phyloP scores from a whole-genome alignment of 2,329 filamentous ascomycete genomes.

The Parafenestella ontariensis region DNA sequence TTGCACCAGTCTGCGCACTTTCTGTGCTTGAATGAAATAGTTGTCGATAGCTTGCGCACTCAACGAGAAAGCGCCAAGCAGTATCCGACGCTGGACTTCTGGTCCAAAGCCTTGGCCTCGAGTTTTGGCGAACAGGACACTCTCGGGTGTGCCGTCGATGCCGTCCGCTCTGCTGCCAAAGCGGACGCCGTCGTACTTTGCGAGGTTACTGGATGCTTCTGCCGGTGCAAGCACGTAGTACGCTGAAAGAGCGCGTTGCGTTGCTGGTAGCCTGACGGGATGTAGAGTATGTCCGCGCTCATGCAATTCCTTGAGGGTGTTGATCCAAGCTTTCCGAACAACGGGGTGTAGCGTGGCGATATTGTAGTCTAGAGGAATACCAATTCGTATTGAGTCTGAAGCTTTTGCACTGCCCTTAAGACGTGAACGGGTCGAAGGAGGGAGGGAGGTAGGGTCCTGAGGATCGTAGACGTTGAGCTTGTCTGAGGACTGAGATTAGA shows the following conservation, averaged over 20 bases:
- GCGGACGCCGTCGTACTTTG: conserved; percentile 96
- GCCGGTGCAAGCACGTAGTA: conserved; percentile 97
- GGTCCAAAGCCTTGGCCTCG: conserved; percentile 78
- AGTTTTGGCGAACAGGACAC: conserved; percentile 70
- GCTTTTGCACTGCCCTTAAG: conserved; percentile 11
- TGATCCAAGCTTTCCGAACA: conserved; percentile 74
- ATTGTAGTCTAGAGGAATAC: conserved; percentile 80
- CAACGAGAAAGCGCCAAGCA: conserved; percentile 88
- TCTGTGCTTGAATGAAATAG: conserved; percentile 94
- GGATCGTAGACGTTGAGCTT: conserved; percentile 67
- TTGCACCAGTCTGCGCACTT: conserved; percentile 82
- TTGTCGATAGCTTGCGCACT: conserved; percentile 93
- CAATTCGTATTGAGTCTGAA: conserved; percentile 53
- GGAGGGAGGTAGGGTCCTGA: conserved; percentile 77
- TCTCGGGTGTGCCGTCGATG: conserved; percentile 64
- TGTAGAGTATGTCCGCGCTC: conserved; percentile 73
- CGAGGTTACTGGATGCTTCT: conserved; percentile 93
- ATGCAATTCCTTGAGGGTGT: conserved; percentile 66
- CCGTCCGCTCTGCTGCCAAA: conserved; percentile 71
- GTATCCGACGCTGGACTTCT: conserved; percentile 85
- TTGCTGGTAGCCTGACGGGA: conserved; percentile 81
- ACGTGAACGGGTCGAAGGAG: conserved; percentile 61
- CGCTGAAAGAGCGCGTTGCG: conserved; percentile 82
- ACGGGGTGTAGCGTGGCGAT: conserved; percentile 76
- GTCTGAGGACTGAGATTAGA: conserved; percentile 41